phyloP scores from a whole-genome alignment of 1,139 yeast genomes.

The Candida anutae region DNA sequence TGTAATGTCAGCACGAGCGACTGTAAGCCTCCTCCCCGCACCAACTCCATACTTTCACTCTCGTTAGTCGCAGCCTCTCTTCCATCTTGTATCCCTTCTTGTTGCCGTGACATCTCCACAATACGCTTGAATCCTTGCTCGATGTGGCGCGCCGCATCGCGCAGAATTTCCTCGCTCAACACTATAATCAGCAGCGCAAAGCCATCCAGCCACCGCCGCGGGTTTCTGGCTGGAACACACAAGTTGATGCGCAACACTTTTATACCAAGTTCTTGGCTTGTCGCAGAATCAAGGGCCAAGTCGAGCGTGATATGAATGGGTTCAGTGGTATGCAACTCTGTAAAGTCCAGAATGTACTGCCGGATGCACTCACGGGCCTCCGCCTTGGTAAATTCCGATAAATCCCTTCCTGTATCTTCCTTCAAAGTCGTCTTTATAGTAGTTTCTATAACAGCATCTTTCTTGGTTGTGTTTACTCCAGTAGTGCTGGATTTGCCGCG shows the following conservation, averaged over 20 bases:
- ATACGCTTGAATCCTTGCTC: constrained; percentile 57
- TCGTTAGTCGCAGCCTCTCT: constrained; percentile 3
- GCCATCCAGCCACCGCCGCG: constrained; percentile 39
- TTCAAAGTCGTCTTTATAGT: constrained; percentile 1
- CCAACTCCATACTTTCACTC: constrained; percentile 26
- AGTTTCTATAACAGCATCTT: constrained; percentile 4
- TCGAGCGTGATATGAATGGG: constrained; percentile 27
- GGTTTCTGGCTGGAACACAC: constrained; percentile 43
- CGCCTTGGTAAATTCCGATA: constrained; percentile 1
- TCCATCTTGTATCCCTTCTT: constrained; percentile 4
- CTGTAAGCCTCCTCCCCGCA: constrained; percentile 40
- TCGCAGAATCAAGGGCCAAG: constrained; percentile 51
- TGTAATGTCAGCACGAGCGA: constrained; percentile 53
- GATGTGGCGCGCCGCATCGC: constrained; percentile 59
- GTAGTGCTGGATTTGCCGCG: constrained; percentile 3
- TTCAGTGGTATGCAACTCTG: constrained; percentile 7
- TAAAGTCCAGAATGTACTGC: constrained; percentile 9
- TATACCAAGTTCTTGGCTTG: constrained; percentile 66
- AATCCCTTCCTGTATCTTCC: constrained; percentile 3
- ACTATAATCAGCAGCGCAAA: constrained; percentile 40
- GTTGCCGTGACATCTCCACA: constrained; percentile 29
- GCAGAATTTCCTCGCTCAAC: constrained; percentile 61
- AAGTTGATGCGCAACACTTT: constrained; percentile 43
- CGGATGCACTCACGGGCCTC: constrained; percentile 4
- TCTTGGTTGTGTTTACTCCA: too few species aligned